phyloP scores from a whole-genome alignment of 495 filamentous ascomycete genomes.

The Saxophila tyrrhenica region DNA sequence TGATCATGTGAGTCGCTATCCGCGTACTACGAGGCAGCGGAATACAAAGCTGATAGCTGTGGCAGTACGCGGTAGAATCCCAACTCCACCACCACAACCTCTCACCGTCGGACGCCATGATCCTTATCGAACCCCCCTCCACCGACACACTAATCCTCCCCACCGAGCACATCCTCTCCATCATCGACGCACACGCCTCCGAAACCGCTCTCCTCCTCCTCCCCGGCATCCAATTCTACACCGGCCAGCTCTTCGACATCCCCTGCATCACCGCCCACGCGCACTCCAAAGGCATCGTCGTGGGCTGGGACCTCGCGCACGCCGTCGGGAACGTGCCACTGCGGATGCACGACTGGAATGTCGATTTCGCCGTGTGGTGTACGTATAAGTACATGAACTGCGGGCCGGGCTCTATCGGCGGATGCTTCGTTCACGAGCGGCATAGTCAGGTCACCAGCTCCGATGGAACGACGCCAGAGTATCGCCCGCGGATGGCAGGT shows the following conservation, averaged over 20 bases:
- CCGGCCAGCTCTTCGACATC: conserved; percentile 84
- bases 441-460: conserved; percentile 31
- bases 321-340: conserved; percentile 85
- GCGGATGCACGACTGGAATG: conserved; percentile 79
- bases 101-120: conserved; percentile 60
- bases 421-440: conserved; percentile 73
- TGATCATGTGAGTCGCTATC: conserved; percentile 54
- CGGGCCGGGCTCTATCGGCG: conserved; percentile 79
- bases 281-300: conserved; percentile 59
- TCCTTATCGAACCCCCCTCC: conserved; percentile 58
- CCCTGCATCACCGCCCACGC: conserved; percentile 71
- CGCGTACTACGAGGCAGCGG: not conserved
- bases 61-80: conserved; percentile 74
- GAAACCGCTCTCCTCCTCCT: conserved; percentile 72
- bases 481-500: conserved; percentile 55
- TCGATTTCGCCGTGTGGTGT: conserved; percentile 96
- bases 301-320: conserved; percentile 95
- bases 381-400: conserved; percentile 94
- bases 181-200: conserved; percentile 65
- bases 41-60: not conserved
- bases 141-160: conserved; percentile 42
- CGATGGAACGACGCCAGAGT: conserved; percentile 25
- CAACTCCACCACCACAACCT: conserved; percentile 74
- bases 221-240: conserved; percentile 90
- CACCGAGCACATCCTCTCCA: conserved; percentile 60